Conservation (phyloP, 768 basidiomycete genomes). For the Exidia glandulosa region DNA sequence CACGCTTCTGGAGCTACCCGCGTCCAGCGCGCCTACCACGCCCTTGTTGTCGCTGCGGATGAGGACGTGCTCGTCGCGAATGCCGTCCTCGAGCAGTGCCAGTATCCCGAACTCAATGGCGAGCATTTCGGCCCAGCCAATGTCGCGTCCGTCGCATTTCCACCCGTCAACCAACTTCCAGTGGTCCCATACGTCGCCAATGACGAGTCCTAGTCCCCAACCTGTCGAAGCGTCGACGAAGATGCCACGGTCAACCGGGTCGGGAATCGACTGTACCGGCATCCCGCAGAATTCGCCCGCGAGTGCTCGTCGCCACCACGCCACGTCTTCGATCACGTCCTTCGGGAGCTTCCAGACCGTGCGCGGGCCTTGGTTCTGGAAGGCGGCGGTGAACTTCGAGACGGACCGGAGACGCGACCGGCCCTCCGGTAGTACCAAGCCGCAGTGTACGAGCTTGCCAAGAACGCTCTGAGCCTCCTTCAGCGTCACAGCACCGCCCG, state of each 20-base stretch:
- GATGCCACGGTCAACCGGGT: slow-evolving; percentile 15
- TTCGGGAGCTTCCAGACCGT: neutral
- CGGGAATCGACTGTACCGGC: slow-evolving; percentile 7
- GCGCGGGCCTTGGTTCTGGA: neutral
- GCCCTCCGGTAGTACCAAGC: neutral
- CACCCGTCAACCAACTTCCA: slow-evolving; percentile 27
- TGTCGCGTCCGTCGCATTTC: slow-evolving; percentile 19
- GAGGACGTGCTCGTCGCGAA: slow-evolving; percentile 13
- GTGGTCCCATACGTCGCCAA: slow-evolving; percentile 25
- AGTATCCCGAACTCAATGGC: slow-evolving; percentile 32
- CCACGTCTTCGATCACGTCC: neutral
- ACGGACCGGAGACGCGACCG: neutral
- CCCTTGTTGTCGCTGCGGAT: slow-evolving; percentile 33
- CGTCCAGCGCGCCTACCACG: slow-evolving; percentile 25
- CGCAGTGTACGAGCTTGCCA: slow-evolving; percentile 6
- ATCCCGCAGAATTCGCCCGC: slow-evolving; percentile 3
- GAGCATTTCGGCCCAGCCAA: slow-evolving; percentile 36
- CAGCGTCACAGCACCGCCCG: neutral
- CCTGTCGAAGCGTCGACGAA: slow-evolving; percentile 32
- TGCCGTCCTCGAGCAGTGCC: slow-evolving; percentile 16
- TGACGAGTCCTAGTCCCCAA: slow-evolving; percentile 31
- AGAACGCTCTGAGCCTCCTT: neutral
- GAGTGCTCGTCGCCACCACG: neutral
- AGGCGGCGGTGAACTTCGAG: neutral
- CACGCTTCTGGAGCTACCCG: slow-evolving; percentile 12